Evolutionary conservation across 768 basidiomycete genomes (phyloP).

Genomic region (Neoboletus subvelutipes): DNA sequence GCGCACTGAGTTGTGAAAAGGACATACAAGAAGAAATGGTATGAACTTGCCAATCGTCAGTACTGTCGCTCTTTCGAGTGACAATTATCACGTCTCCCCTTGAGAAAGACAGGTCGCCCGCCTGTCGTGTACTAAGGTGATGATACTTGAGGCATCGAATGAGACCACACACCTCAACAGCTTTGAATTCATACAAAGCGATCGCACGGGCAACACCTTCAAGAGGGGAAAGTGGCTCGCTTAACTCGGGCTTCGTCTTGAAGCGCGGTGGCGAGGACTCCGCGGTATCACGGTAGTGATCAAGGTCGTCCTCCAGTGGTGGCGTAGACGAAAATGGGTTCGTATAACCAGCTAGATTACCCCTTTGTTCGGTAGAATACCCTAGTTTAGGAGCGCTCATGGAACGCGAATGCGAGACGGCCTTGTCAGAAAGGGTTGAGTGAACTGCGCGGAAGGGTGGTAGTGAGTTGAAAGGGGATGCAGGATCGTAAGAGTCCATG

Average conservation of each 20-base stretch:
- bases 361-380: conserved; percentile 12
- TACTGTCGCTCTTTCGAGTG: conserved; percentile 66
- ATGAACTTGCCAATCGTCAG: conserved; percentile 65
- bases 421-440: conserved; percentile 33
- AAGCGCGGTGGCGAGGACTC: conserved; percentile 33
- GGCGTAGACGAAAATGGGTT: conserved; percentile 31
- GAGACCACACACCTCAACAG: conserved; percentile 55
- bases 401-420: conserved; percentile 35
- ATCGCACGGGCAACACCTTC: conserved; percentile 73
- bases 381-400: conserved; percentile 29
- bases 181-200: conserved; percentile 71
- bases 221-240: conserved; percentile 45
- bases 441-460: conserved; percentile 35
- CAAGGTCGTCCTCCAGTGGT: conserved; percentile 22
- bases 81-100: conserved; percentile 76
- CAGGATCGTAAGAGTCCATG: conserved; percentile 33
- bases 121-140: conserved; percentile 37
- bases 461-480: conserved; percentile 35
- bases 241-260: conserved; percentile 50
- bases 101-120: conserved; percentile 71
- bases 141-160: not conserved
- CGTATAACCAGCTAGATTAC: conserved; percentile 11
- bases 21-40: not conserved
- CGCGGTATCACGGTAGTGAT: conserved; percentile 7
- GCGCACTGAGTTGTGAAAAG: not conserved